Evolutionary conservation across 2,329 filamentous ascomycete species (phyloP), one percentile per base, ranked within the genome.

Genomic region (Diaporthe caulivora): DNA sequence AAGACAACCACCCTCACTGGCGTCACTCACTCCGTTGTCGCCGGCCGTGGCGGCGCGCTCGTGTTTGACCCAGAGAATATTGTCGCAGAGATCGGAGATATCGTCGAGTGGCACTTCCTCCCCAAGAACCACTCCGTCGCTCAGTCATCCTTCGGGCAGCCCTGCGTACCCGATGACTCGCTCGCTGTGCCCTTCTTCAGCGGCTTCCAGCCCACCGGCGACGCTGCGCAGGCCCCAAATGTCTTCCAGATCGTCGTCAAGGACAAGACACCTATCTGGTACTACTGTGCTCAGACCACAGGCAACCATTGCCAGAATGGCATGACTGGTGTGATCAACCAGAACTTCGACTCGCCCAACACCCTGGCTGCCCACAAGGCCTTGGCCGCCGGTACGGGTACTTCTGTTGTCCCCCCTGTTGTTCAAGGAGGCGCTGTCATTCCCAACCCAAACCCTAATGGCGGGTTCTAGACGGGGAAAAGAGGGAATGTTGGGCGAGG

Each of bases 101-200:
- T 87, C 5, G 79, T 91, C 72, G 87, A 90, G 81, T 91, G 86
- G 82, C 86, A 87, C 78, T 90, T 87, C 83, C 85, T 85, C 75
- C 84, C 88, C 11, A 78, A 76, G 73, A 88, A 87, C 81, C 88
- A 90, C 84, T 85, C 84, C 24, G 82, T 90, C 54, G 84, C 82
- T 2, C 81, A 85, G 76, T 79, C 79, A 17, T 81, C 78, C 78
- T 87, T 87, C 74, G 82, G 75, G 69, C 76, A 81, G 57, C 85
- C 85, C 29, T 88, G 86, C 80, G 18, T 79, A 72, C 86, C 86
- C 2, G 79, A 83, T 15, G 78, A 78, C 67, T 80, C 80, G 74
- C 78, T 78, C 42, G 77, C 79, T 57, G 40, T 47, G 34, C 51
- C 72, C 4, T 87, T 88, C 80, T 86, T 83, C 79, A 82, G 84